phyloP scores from a whole-genome alignment of 129 eudicot species.

The Glebionis coronaria region DNA sequence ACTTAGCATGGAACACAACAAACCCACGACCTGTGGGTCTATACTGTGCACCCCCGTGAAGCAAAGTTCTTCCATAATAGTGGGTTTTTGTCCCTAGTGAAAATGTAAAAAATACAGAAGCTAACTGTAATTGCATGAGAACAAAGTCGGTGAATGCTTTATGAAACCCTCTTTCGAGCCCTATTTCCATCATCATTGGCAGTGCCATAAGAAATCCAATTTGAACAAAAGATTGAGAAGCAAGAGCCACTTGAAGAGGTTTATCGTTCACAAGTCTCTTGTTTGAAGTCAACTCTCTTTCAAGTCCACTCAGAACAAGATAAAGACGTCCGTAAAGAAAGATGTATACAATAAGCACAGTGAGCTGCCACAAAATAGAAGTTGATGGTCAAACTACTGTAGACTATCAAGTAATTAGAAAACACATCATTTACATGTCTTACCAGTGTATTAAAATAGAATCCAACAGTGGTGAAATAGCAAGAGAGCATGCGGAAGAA shows the following conservation, averaged over 20 bases:
- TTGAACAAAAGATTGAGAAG: slow-evolving; percentile 92
- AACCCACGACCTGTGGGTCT: slow-evolving; percentile 93
- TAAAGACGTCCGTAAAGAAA: slow-evolving; percentile 95
- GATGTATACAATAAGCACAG: slow-evolving; percentile 71
- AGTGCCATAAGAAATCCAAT: slow-evolving; percentile 86
- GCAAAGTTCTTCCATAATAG: slow-evolving; percentile 85
- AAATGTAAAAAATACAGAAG: slow-evolving; percentile 84
- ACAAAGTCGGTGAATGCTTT: slow-evolving; percentile 81
- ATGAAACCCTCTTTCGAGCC: slow-evolving; percentile 82
- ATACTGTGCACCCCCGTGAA: slow-evolving; percentile 97
- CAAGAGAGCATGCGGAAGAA: slow-evolving; percentile 95
- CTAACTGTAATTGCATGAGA: slow-evolving; percentile 89
- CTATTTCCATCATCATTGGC: slow-evolving; percentile 99
- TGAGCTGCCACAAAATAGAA: slow-evolving; percentile 52
- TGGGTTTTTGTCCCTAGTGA: slow-evolving; percentile 92
- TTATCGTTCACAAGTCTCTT: slow-evolving; percentile 63
- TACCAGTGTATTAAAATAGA: slow-evolving; percentile 87
- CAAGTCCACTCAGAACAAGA: slow-evolving; percentile 90
- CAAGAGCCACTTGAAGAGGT: slow-evolving; percentile 96
- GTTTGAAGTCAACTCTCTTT: slow-evolving; percentile 49
- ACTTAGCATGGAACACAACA: slow-evolving; percentile 93
- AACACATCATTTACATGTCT: neutral
- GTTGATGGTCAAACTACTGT: neutral
- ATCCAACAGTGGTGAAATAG: slow-evolving; percentile 86
- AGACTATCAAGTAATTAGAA: neutral